phyloP scores from a whole-genome alignment of 1,284 basidiomycete genomes.

The Ceratorhiza oryzae-sativae region DNA sequence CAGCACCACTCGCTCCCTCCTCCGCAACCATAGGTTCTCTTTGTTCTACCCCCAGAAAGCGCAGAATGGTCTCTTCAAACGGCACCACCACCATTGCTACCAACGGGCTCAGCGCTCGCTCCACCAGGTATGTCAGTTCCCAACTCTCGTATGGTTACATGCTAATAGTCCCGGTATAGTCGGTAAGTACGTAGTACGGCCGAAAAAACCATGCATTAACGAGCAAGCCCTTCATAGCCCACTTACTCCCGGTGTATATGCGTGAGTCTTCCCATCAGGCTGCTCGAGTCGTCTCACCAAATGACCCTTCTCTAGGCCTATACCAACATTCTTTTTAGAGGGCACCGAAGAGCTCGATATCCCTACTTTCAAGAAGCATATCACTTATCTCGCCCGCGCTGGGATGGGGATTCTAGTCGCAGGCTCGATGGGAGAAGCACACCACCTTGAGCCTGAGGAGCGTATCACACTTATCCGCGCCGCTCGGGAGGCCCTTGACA shows the following conservation, averaged over 20 bases:
- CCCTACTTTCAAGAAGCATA: slow-evolving; percentile 73
- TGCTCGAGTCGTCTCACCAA: neutral
- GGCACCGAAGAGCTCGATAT: slow-evolving; percentile 84
- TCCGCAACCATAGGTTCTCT: slow-evolving; percentile 34
- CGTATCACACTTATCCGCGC: slow-evolving; percentile 71
- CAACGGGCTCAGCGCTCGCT: slow-evolving; percentile 10
- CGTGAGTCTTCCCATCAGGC: slow-evolving; percentile 46
- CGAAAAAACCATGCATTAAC: neutral
- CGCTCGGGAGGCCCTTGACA: slow-evolving; percentile 76
- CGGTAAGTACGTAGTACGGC: slow-evolving; percentile 18
- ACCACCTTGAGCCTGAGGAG: slow-evolving; percentile 79
- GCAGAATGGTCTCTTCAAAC: slow-evolving; percentile 31
- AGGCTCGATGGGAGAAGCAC: slow-evolving; percentile 85
- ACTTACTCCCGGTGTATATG: slow-evolving; percentile 80
- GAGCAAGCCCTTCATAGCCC: slow-evolving; percentile 51
- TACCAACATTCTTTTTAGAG: slow-evolving; percentile 83
- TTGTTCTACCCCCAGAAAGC: slow-evolving; percentile 25
- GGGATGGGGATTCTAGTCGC: slow-evolving; percentile 80
- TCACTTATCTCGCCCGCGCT: slow-evolving; percentile 70
- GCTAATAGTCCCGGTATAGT: neutral
- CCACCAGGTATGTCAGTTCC: slow-evolving; percentile 20
- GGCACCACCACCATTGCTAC: slow-evolving; percentile 21
- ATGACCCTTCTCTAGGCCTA: slow-evolving; percentile 55
- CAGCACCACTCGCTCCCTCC: slow-evolving; percentile 19
- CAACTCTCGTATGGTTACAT: neutral